Evolutionary conservation across 2,329 filamentous ascomycete species (phyloP).

Genomic region (Albophoma yamanashiensis): DNA sequence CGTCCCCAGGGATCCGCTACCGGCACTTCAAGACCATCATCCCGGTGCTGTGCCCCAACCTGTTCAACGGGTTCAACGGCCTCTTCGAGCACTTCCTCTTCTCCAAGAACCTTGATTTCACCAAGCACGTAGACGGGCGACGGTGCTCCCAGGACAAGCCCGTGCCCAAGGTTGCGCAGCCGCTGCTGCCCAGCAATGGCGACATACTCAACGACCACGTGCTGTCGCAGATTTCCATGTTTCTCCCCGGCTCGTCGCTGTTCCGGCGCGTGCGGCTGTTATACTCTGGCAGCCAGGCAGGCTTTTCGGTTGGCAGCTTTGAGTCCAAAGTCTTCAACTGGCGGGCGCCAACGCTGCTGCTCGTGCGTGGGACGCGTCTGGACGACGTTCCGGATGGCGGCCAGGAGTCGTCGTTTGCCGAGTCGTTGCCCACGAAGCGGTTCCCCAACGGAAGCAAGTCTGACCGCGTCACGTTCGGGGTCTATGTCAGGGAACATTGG

Average conservation of each 20-base stretch:
- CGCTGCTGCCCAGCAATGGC: conserved; percentile 39
- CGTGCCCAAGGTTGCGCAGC: conserved; percentile 24
- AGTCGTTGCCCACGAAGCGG: conserved; percentile 52
- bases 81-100: conserved; percentile 70
- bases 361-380: conserved; percentile 57
- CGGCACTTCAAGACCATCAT: conserved; percentile 50
- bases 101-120: conserved; percentile 59
- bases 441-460: conserved; percentile 41
- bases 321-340: conserved; percentile 69
- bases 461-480: conserved; percentile 52
- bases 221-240: conserved; percentile 62
- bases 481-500: conserved; percentile 59
- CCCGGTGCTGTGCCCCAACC: conserved; percentile 48
- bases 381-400: conserved; percentile 34
- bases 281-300: conserved; percentile 59
- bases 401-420: conserved; percentile 45
- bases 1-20: conserved; percentile 51
- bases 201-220: conserved; percentile 56
- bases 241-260: conserved; percentile 52
- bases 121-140: conserved; percentile 31
- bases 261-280: conserved; percentile 56
- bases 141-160: background rate
- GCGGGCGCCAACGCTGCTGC: conserved; percentile 61
- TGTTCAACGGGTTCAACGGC: conserved; percentile 57
- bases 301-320: conserved; percentile 70